A percentile compares a stretch with the other conserved stretches of the same genome.
These are phyloP conservation scores for Leccinellum rugosiceps DNA, from an alignment of 768 basidiomycete genomes.

Conservation along the genomic window DNA sequence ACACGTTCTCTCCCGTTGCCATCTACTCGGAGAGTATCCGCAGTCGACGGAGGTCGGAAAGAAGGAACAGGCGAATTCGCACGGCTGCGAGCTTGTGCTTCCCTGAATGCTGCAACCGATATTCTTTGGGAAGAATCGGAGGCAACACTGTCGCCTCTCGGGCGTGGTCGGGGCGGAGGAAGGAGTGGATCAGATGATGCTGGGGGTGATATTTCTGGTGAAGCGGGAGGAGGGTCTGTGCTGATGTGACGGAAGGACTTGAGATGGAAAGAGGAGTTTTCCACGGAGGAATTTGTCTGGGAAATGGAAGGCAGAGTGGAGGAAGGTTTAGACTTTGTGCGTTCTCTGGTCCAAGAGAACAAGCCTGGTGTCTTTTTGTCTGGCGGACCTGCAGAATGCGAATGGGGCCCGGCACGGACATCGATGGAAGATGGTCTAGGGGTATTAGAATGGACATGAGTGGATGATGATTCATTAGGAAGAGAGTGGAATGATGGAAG, in stretches of 20 bases:
- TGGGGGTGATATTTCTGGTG: slow-evolving; percentile 22
- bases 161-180: slow-evolving; percentile 43
- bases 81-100: slow-evolving; percentile 64
- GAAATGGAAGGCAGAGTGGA: slow-evolving; percentile 35
- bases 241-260: slow-evolving; percentile 70
- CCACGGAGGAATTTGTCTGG: slow-evolving; percentile 18
- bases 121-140: slow-evolving; percentile 73
- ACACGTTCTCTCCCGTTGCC: slow-evolving; percentile 25
- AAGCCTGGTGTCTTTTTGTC: slow-evolving; percentile 36
- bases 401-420: slow-evolving; percentile 4
- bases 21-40: slow-evolving; percentile 31
- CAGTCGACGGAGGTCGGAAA: slow-evolving; percentile 38
- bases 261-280: slow-evolving; percentile 55
- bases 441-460: slow-evolving; percentile 18
- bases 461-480: slow-evolving; percentile 40
- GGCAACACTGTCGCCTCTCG: slow-evolving; percentile 54
- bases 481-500: slow-evolving; percentile 60
- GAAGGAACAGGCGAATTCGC: slow-evolving; percentile 60
- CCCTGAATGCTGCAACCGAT: slow-evolving; percentile 77
- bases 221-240: slow-evolving; percentile 37
- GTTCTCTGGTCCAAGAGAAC: slow-evolving; percentile 34
- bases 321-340: slow-evolving; percentile 37
- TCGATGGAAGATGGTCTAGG: slow-evolving; percentile 16
- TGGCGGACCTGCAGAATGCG: slow-evolving; percentile 17
- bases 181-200: slow-evolving; percentile 25